phyloP scores from a whole-genome alignment of 2,329 filamentous ascomycete species.

The Xylaria sp. region DNA sequence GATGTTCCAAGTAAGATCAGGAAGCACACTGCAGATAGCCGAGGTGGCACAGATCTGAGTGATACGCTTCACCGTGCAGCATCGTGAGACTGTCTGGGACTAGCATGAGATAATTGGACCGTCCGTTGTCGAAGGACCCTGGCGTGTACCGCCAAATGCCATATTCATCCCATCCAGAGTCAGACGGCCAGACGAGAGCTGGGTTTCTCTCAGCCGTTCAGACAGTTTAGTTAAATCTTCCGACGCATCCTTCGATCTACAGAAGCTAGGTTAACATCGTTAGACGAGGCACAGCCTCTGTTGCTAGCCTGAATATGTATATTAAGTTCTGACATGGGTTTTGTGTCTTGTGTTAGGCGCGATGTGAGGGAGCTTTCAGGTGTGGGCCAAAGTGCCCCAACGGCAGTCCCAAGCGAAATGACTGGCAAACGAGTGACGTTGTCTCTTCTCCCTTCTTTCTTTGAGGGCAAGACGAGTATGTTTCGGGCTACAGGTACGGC shows the following conservation, averaged over 20 bases:
- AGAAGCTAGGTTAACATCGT: conserved; percentile 8
- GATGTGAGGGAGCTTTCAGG: background rate
- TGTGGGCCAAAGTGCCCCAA: conserved; percentile 2
- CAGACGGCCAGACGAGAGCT: conserved; percentile 11
- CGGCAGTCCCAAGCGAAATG: conserved; percentile 18
- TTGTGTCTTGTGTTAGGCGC: background rate
- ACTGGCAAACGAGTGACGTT: background rate
- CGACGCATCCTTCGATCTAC: conserved; percentile 24
- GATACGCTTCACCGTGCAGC: conserved; percentile 47
- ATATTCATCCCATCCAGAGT: conserved; percentile 23
- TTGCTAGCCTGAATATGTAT: background rate
- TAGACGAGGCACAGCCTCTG: conserved; percentile 20
- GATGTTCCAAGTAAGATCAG: conserved; percentile 48
- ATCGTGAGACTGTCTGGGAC: conserved; percentile 49
- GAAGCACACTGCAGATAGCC: conserved; percentile 50
- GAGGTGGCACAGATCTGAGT: conserved; percentile 50
- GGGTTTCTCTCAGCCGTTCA: background rate
- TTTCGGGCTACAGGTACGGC: conserved; percentile 1
- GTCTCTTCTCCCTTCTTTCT: conserved; percentile 10
- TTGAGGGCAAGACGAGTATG: conserved; percentile 12
- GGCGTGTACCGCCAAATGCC: conserved; percentile 26
- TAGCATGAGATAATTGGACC: conserved; percentile 38
- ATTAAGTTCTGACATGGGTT: conserved; percentile 1
- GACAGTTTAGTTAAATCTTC: conserved; percentile 26
- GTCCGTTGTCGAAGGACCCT: conserved; percentile 21